phyloP scores from a whole-genome alignment of 1,284 basidiomycete genomes.

The Baeospora myosura region DNA sequence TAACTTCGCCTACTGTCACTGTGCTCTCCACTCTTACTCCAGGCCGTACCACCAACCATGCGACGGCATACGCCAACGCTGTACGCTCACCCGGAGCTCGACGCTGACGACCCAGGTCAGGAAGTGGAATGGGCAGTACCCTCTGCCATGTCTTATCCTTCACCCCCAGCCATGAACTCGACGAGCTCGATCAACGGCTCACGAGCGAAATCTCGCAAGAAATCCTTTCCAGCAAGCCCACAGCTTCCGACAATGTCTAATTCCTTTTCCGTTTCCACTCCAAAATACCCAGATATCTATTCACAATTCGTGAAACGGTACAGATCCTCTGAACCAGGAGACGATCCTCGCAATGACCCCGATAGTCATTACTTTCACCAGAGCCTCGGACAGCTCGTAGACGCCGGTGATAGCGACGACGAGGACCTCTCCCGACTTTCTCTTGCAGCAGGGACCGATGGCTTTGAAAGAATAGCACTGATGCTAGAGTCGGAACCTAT shows the following conservation, averaged over 20 bases:
- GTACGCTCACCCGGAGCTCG: conserved; percentile 59
- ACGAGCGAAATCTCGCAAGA: conserved; percentile 26
- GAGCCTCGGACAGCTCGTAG: conserved; percentile 62
- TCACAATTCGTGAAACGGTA: conserved; percentile 72
- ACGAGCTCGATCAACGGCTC: conserved; percentile 19
- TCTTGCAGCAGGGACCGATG: conserved; percentile 34
- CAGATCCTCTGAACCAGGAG: conserved; percentile 48
- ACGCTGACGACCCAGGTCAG: conserved; percentile 35
- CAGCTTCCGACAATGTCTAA: conserved; percentile 4
- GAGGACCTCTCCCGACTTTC: conserved; percentile 46
- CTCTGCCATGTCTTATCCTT: conserved; percentile 22
- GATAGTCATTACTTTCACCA: conserved; percentile 70
- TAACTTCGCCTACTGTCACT: too few relatives aligned
- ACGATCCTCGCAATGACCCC: conserved; percentile 65
- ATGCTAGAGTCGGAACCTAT: conserved; percentile 53
- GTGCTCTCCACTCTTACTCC: too few relatives aligned
- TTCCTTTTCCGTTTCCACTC: conserved; percentile 17
- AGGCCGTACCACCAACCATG: too few relatives aligned
- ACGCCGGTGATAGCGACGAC: conserved; percentile 72
- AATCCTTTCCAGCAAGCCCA: conserved; percentile 20
- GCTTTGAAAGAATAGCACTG: conserved; percentile 44
- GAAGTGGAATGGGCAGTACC: conserved; percentile 33
- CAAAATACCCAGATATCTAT: conserved; percentile 62
- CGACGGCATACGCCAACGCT: conserved; percentile 56
- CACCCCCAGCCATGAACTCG: conserved; percentile 19